Conservation (phyloP, 139 green algal species). For the Tetradesmus obliquus region DNA sequence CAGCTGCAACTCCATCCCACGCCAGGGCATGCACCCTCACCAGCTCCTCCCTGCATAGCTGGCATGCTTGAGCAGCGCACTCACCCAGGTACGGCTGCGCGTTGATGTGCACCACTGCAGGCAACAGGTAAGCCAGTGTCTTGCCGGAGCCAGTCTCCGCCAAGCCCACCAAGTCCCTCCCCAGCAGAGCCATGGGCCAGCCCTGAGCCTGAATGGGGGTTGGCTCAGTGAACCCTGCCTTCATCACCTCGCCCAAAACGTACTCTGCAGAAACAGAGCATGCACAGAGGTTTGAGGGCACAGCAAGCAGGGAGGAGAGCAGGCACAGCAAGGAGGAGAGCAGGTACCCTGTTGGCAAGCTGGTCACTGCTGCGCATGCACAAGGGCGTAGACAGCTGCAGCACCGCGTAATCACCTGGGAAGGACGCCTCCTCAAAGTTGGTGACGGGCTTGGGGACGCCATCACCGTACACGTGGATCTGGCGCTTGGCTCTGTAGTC, state of each 20-base stretch:
- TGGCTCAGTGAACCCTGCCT: constrained; percentile 85
- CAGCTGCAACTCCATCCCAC: no score
- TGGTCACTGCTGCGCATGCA: background rate
- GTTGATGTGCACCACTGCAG: constrained; percentile 94
- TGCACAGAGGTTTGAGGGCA: background rate
- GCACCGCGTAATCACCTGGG: constrained; percentile 48
- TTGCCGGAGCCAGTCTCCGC: constrained; percentile 94
- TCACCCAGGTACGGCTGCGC: constrained; percentile 72
- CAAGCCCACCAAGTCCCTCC: constrained; percentile 88
- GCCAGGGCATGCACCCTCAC: background rate
- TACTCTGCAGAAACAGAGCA: constrained; percentile 74
- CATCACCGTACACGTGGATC: constrained; percentile 78
- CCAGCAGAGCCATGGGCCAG: constrained; percentile 92
- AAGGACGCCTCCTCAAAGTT: constrained; percentile 88
- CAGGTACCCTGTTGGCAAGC: background rate
- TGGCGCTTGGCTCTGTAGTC: constrained; percentile 75
- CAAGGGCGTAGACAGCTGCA: background rate
- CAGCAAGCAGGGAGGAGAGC: background rate
- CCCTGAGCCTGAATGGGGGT: constrained; percentile 90
- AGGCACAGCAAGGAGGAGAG: background rate
- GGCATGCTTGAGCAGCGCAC: background rate
- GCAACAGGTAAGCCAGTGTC: constrained; percentile 91
- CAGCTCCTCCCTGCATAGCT: background rate
- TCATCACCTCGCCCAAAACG: constrained; percentile 85
- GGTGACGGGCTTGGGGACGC: constrained; percentile 80